Percentiles rank a stretch among this genome's conserved stretches.
phyloP scores from a whole-genome alignment of 169 alveolate species.

The Blepharisma undulans region DNA sequence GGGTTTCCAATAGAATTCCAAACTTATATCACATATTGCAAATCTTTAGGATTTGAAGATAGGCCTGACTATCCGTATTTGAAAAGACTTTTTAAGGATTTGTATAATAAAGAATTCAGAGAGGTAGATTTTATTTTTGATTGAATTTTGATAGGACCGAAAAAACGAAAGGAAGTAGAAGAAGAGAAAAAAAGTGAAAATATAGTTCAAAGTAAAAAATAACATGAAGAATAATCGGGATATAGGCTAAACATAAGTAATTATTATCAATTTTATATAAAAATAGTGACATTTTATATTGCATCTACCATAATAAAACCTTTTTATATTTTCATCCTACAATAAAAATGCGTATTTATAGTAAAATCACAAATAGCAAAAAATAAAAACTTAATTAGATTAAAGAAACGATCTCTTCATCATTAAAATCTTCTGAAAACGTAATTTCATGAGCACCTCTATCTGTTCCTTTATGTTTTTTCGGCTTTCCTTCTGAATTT shows the following conservation, averaged over 20 bases:
- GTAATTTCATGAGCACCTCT: not conserved
- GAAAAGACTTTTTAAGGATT: conserved; percentile 12
- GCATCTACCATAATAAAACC: not conserved
- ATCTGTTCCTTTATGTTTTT: not conserved
- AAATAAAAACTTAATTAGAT: not conserved
- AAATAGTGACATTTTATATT: not conserved
- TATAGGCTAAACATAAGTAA: too few relatives aligned
- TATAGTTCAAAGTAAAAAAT: not conserved
- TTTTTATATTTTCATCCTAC: not conserved
- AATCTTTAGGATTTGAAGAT: conserved; percentile 76
- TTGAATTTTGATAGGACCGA: not conserved
- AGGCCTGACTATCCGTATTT: conserved; percentile 78
- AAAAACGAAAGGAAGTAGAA: not conserved
- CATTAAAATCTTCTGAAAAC: not conserved
- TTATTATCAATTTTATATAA: too few relatives aligned
- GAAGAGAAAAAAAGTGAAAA: not conserved
- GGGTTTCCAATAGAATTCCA: conserved; percentile 66
- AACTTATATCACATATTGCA: conserved; percentile 56
- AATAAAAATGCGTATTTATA: not conserved
- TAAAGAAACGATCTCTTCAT: not conserved
- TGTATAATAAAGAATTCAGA: not conserved
- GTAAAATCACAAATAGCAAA: not conserved
- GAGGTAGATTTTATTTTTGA: conserved; percentile 30
- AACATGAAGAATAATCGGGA: not conserved
- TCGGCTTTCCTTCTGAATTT: not conserved